A percentile compares a stretch with the other conserved stretches of the same genome.
Evolutionary conservation across 371 early-diverging fungal species (phyloP).

Genomic region (Mortierella sp.): DNA sequence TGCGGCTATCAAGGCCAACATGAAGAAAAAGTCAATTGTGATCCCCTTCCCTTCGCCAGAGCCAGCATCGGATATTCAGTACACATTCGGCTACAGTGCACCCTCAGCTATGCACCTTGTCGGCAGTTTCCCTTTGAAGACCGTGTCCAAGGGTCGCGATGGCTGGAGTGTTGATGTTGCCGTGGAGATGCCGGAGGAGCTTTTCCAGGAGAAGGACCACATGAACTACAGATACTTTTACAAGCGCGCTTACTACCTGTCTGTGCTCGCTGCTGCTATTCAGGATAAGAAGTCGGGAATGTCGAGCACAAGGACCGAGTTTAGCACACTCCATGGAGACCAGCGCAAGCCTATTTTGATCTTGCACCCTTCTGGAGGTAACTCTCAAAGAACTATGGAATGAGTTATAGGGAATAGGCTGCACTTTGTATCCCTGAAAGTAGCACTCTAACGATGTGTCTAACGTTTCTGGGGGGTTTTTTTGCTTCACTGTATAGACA

Average conservation of each 20-base stretch:
- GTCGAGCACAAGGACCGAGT: conserved; percentile 66
- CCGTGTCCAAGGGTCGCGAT: conserved; percentile 70
- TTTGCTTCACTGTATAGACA: conserved; percentile 52
- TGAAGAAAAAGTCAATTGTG: conserved; percentile 65
- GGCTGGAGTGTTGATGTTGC: conserved; percentile 91
- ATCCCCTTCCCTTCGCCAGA: conserved; percentile 85
- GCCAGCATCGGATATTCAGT: conserved; percentile 76
- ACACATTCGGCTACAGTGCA: conserved; percentile 82
- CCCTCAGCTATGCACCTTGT: conserved; percentile 87
- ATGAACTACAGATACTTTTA: conserved; percentile 95
- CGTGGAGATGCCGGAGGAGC: conserved; percentile 89
- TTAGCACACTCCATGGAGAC: conserved; percentile 78
- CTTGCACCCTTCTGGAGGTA: conserved; percentile 70
- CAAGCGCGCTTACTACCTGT: conserved; percentile 94
- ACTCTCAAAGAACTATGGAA: neutral
- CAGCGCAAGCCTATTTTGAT: conserved; percentile 82
- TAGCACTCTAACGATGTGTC: conserved; percentile 24
- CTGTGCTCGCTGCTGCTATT: conserved; percentile 72
- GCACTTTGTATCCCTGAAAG: neutral
- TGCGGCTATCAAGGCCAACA: conserved; percentile 59
- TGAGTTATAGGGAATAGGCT: neutral
- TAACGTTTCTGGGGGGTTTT: neutral
- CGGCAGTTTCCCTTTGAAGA: conserved; percentile 91
- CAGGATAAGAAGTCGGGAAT: conserved; percentile 68
- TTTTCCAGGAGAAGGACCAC: conserved; percentile 94